Percentiles rank a stretch among this genome's conserved stretches.
Conservation (phyloP, 805 yeast genomes). For the Isabelozyma gotoi region DNA sequence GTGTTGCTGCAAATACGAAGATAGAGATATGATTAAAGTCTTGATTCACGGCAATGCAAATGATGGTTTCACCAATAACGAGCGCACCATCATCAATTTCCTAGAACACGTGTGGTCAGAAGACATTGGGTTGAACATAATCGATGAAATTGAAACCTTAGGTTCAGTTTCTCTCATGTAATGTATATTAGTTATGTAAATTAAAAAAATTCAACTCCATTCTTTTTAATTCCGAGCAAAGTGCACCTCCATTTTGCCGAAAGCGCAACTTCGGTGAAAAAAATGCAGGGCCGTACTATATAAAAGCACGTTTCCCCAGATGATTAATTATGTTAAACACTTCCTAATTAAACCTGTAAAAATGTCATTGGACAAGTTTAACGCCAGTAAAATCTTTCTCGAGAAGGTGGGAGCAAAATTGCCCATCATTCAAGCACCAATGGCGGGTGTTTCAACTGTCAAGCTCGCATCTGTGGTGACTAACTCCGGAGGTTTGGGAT, state of each 20-base stretch:
- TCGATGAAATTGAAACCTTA: background rate
- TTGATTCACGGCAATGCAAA: background rate
- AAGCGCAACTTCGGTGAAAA: too few relatives aligned
- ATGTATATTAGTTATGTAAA: too few relatives aligned
- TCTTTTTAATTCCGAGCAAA: too few relatives aligned
- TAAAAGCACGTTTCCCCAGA: background rate
- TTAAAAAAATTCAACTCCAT: too few relatives aligned
- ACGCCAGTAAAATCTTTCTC: background rate
- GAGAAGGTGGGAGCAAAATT: conserved; percentile 26
- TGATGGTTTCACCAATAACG: background rate
- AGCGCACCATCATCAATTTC: background rate
- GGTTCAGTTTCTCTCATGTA: background rate
- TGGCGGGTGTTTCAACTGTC: conserved; percentile 56
- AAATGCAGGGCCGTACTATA: too few relatives aligned
- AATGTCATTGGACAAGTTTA: background rate
- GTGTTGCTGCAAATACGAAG: background rate
- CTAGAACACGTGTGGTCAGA: background rate
- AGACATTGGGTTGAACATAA: background rate
- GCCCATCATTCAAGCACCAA: conserved; percentile 57
- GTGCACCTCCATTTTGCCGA: too few relatives aligned
- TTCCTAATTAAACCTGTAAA: too few relatives aligned
- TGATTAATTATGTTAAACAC: background rate
- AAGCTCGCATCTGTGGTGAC: conserved; percentile 44
- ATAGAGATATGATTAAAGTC: background rate
- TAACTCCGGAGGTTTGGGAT: conserved; percentile 50